Evolutionary conservation across 2,329 filamentous ascomycete genomes (phyloP).

Genomic region (Talaromyces verruculosus): DNA sequence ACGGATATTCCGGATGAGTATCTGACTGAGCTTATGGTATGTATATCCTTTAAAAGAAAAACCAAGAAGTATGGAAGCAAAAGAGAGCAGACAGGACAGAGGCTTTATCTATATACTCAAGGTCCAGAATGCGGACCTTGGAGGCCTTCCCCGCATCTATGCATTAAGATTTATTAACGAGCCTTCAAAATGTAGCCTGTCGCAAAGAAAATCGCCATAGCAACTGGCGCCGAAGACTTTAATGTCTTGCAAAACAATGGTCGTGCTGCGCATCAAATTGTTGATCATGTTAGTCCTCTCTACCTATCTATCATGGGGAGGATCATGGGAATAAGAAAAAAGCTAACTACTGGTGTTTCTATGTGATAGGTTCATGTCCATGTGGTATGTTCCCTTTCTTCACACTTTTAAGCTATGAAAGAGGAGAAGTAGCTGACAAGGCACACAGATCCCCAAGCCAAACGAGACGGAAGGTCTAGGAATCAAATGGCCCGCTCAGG

Average conservation of each 20-base stretch:
- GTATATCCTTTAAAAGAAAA: slow-evolving; percentile 27
- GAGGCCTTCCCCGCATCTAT: slow-evolving; percentile 3
- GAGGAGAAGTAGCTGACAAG: background rate
- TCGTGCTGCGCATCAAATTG: slow-evolving; percentile 82
- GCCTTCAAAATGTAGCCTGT: slow-evolving; percentile 56
- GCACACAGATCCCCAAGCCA: slow-evolving; percentile 81
- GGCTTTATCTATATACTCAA: background rate
- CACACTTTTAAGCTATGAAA: too few species aligned
- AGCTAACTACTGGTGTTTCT: background rate
- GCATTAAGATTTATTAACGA: slow-evolving; percentile 7
- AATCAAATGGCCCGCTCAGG: slow-evolving; percentile 74
- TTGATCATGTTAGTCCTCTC: slow-evolving; percentile 72
- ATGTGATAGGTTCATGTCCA: slow-evolving; percentile 78
- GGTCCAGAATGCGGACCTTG: slow-evolving; percentile 22
- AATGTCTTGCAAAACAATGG: slow-evolving; percentile 98
- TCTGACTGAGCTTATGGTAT: slow-evolving; percentile 75
- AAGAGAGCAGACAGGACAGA: too few species aligned
- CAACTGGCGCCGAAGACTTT: slow-evolving; percentile 75
- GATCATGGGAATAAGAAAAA: background rate
- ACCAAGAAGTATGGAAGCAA: too few species aligned
- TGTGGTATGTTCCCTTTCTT: slow-evolving; percentile 59
- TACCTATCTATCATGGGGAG: background rate
- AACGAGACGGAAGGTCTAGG: slow-evolving; percentile 76
- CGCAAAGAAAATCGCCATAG: slow-evolving; percentile 80
- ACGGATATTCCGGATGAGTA: slow-evolving; percentile 89